Conservation (phyloP, 1,139 yeast genomes). For the Saccharomyces hybrid region DNA sequence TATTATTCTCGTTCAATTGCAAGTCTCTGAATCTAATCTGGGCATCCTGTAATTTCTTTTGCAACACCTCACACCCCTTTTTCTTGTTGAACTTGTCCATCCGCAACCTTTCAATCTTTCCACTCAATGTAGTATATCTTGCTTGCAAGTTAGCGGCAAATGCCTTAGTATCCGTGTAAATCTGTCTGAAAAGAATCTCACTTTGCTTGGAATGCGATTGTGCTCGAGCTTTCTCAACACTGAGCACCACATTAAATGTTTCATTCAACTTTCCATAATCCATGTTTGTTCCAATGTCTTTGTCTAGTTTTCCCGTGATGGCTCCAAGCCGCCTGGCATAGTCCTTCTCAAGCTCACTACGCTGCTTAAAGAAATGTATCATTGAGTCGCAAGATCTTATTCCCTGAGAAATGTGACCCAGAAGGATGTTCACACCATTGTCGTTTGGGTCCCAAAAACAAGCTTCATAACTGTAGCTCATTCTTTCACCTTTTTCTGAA, state of each 20-base stretch:
- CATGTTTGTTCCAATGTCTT: slow-evolving; percentile 16
- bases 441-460: slow-evolving; percentile 33
- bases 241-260: slow-evolving; percentile 13
- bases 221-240: slow-evolving; percentile 22
- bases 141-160: slow-evolving; percentile 26
- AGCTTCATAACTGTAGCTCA: slow-evolving; percentile 25
- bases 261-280: slow-evolving; percentile 19
- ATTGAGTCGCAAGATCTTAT: slow-evolving; percentile 23
- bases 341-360: slow-evolving; percentile 29
- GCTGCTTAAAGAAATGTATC: slow-evolving; percentile 24
- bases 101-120: slow-evolving; percentile 58
- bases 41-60: slow-evolving; percentile 24
- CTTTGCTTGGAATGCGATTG: slow-evolving; percentile 28
- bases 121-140: slow-evolving; percentile 58
- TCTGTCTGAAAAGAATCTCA: slow-evolving; percentile 23
- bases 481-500: neutral
- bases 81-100: slow-evolving; percentile 27
- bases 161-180: slow-evolving; percentile 20
- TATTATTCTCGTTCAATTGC: slow-evolving; percentile 44
- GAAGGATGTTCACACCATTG: slow-evolving; percentile 26
- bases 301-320: slow-evolving; percentile 20
- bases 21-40: slow-evolving; percentile 23
- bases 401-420: slow-evolving; percentile 26
- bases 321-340: slow-evolving; percentile 31
- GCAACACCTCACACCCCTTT: slow-evolving; percentile 26